Evolutionary conservation across 495 filamentous ascomycete species (phyloP).

Genomic region (Cairneyella variabilis): DNA sequence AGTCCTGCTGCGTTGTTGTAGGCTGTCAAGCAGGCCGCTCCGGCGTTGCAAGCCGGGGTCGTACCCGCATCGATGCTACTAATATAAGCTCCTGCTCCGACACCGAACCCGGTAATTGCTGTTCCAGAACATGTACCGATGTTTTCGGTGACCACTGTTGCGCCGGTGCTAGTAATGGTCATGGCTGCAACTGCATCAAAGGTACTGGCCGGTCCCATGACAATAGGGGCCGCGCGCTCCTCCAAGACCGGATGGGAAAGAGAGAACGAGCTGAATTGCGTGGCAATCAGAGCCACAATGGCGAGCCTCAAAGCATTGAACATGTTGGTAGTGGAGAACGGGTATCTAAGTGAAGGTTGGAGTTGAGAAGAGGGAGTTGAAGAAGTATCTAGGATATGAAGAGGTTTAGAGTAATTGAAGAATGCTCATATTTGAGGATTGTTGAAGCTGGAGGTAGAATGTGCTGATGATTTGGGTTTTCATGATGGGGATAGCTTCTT

Average conservation of each 20-base stretch:
- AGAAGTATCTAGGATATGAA: neutral
- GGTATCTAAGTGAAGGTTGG: neutral
- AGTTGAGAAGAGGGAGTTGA: neutral
- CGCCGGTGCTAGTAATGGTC: slow-evolving; percentile 10
- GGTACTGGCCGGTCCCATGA: slow-evolving; percentile 4
- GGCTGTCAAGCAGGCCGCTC: slow-evolving; percentile 2
- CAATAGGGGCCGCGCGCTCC: neutral
- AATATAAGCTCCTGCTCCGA: slow-evolving; percentile 4
- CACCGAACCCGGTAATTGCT: slow-evolving; percentile 16
- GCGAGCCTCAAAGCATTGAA: neutral
- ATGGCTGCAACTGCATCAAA: slow-evolving; percentile 8
- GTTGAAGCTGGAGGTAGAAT: neutral
- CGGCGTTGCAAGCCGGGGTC: slow-evolving; percentile 4
- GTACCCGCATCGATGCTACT: neutral
- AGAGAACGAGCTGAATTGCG: neutral
- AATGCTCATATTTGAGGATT: neutral
- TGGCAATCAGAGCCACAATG: neutral
- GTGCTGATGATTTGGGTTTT: neutral
- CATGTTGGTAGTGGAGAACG: neutral
- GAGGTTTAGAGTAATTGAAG: neutral
- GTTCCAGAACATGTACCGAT: slow-evolving; percentile 13
- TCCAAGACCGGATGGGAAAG: neutral
- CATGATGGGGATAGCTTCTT: neutral
- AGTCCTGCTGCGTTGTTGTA: slow-evolving; percentile 7
- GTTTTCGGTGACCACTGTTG: slow-evolving; percentile 10